Evolutionary conservation across 768 basidiomycete species (phyloP), one percentile per base, ranked within the genome.

Genomic region (Dioszegia aurantiaca): DNA sequence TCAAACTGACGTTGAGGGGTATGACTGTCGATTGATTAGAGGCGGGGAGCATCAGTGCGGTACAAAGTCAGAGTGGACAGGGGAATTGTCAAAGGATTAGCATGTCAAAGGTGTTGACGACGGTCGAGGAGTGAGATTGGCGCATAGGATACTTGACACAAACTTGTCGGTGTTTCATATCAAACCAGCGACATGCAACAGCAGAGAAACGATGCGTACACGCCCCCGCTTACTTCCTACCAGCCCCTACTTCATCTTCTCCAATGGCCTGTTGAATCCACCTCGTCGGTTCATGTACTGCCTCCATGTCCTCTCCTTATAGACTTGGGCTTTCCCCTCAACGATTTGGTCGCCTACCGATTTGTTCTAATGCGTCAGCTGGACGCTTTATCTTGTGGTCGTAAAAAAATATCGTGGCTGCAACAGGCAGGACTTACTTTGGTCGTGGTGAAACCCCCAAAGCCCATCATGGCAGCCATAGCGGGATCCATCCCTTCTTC

Each of bases 241-340:
- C n/a, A n/a, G 9, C 17, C 33, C 48, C 24, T 81, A 94, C 79
- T 93, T 94, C 81, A 95, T 91, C 80, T 93, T 93, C 79, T 95
- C 93, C 61, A 97, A 78, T 17, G 93, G 92, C 67, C 91, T 90
- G 76, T 49, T 63, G 64, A 68, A 65, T 37, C 70, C 71, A 28
- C 67, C 65, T 70, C 57, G 74, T 85, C 91, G 83, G 76, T 97
- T 97, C 94, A 99, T 99, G 77, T 99, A 99, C 77, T 98, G 94
- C 63, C 91, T 82, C 93, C 91, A 94, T 24, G 90, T 93, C 60
- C 90, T 81, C 56, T 83, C 83, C 79, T 90, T 91, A 82, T 72
- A 62, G 41, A 74, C 62, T 26, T 70, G 60, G 9, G 64, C 71
- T 3, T 57, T 67, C 27, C 75, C 73, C 17, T 71, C 72, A 5